phyloP scores from a whole-genome alignment of 2,329 filamentous ascomycete genomes.

The Calonectria pteridis region DNA sequence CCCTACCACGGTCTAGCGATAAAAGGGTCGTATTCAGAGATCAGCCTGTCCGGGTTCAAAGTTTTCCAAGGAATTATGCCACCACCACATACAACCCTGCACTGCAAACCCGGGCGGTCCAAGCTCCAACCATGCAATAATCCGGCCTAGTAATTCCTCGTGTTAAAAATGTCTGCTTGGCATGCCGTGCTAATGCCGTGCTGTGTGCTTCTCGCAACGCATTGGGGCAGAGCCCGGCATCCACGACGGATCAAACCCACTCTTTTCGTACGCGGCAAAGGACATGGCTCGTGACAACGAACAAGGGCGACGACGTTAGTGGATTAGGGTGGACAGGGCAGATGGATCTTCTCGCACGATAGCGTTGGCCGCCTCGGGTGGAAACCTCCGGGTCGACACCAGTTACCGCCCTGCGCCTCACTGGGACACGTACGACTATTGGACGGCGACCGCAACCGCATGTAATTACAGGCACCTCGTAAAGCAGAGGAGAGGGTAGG shows the following conservation, averaged over 20 bases:
- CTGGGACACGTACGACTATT: conserved; percentile 31
- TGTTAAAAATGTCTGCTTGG: conserved; percentile 34
- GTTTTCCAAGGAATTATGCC: conserved; percentile 32
- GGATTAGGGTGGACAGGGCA: conserved; percentile 18
- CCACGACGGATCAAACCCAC: conserved; percentile 2
- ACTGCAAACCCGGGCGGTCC: conserved; percentile 18
- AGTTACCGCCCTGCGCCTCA: conserved; percentile 30
- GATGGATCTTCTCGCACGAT: conserved; percentile 18
- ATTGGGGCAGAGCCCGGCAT: conserved; percentile 6
- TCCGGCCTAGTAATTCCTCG: conserved; percentile 33
- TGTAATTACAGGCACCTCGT: conserved; percentile 12
- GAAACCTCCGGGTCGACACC: conserved; percentile 16
- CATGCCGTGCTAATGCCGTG: conserved; percentile 24
- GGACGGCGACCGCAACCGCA: conserved; percentile 7
- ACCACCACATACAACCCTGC: conserved; percentile 36
- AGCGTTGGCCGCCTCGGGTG: conserved; percentile 18
- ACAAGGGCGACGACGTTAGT: conserved; percentile 27
- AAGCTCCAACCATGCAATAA: conserved; percentile 32
- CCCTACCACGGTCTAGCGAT: conserved; percentile 21
- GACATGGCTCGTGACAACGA: conserved; percentile 17
- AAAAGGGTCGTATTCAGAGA: conserved; percentile 36
- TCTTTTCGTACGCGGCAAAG: conserved; percentile 18
- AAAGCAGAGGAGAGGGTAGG: conserved; percentile 3
- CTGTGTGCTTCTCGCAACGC: conserved; percentile 1
- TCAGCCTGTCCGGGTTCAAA: conserved; percentile 21